These are phyloP conservation scores for Blastomyces gilchristii DNA, from an alignment of 2,329 filamentous ascomycete species.

Conservation along the genomic window DNA sequence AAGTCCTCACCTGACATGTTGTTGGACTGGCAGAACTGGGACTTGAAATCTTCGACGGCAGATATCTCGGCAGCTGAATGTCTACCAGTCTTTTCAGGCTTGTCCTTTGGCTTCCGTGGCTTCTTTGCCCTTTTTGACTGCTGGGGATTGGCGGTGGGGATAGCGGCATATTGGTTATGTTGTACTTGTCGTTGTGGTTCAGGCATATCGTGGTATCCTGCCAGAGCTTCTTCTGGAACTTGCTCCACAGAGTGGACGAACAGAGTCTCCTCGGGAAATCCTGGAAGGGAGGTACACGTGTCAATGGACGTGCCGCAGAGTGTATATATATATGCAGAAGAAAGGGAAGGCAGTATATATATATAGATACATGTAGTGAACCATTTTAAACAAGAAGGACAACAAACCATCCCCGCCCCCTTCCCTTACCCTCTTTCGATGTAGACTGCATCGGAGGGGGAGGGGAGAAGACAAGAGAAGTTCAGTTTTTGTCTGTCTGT, in stretches of 20 bases:
- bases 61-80: not conserved
- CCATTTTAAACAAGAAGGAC: not conserved
- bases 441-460: not conserved
- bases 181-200: not conserved
- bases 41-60: slow-evolving; percentile 6
- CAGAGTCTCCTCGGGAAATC: not conserved
- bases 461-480: not conserved
- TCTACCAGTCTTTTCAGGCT: not conserved
- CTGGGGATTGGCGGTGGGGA: not conserved
- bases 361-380: not conserved
- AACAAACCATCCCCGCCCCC: not conserved
- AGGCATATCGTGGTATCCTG: not conserved
- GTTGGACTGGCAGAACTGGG: slow-evolving; percentile 2
- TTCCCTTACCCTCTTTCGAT: not conserved
- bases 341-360: not conserved
- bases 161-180: not conserved
- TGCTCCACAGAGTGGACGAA: not conserved
- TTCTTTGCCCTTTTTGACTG: not conserved
- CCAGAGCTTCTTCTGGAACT: not conserved
- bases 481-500: not conserved
- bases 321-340: not conserved
- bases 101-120: slow-evolving; percentile 4
- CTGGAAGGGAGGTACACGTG: not conserved
- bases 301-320: not conserved
- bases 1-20: slow-evolving; percentile 2